These are phyloP conservation scores for Kernera saxatilis DNA, from an alignment of 345 rosid genomes.

Conservation along the genomic window DNA sequence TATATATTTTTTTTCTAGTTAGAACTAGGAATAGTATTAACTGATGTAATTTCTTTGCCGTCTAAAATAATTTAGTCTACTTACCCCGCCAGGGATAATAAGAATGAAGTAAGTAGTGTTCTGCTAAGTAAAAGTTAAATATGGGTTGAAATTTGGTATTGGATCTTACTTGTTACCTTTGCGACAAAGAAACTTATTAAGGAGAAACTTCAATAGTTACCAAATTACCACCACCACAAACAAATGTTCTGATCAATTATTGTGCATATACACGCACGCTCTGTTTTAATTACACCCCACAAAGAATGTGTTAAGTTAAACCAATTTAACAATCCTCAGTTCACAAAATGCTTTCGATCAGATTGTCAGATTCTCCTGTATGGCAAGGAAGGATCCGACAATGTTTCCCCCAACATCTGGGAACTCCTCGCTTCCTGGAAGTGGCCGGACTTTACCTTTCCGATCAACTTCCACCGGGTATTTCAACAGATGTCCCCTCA, in stretches of 20 bases:
- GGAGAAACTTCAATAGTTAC: neutral
- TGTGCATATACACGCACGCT: neutral
- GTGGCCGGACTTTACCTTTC: constrained; percentile 78
- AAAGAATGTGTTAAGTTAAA: neutral
- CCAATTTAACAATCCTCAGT: neutral
- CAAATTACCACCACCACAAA: too few relatives aligned
- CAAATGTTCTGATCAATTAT: neutral
- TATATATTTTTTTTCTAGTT: too few relatives aligned
- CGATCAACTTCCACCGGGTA: constrained; percentile 79
- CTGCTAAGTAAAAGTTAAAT: too few relatives aligned
- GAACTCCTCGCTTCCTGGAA: constrained; percentile 61
- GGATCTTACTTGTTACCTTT: too few relatives aligned
- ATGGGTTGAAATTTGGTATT: too few relatives aligned
- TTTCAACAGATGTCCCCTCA: constrained; percentile 80
- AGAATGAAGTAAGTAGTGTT: too few relatives aligned
- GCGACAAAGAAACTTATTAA: too few relatives aligned
- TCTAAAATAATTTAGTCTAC: too few relatives aligned
- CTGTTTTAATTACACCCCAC: neutral
- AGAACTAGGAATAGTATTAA: too few relatives aligned
- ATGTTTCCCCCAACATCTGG: constrained; percentile 89
- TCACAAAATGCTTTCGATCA: constrained; percentile 19
- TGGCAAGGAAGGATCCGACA: constrained; percentile 65
- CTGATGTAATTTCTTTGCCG: too few relatives aligned
- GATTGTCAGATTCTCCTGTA: constrained; percentile 87
- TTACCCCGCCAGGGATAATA: too few relatives aligned